Evolutionary conservation across 305 asterid genomes (phyloP), one percentile per base, ranked within the genome.

Genomic region (Euphrasia arctica): DNA sequence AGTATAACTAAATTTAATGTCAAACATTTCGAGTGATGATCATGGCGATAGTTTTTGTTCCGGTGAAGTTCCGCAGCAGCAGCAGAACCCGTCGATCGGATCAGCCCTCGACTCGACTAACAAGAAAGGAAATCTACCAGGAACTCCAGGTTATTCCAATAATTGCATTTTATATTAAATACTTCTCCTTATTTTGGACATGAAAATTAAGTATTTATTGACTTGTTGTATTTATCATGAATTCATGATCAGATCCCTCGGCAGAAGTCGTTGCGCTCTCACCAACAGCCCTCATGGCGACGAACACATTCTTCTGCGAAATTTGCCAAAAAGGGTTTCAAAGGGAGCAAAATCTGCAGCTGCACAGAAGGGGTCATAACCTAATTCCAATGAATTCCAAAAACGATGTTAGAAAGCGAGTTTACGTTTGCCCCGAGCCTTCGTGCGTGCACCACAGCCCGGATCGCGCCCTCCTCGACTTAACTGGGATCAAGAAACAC

Each of bases 271-370:
- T 91, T 78, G 94, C 94, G 1, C 83, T 91, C 1, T 91, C 98
- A 1, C 98, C 98, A 0, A 88, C 84, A 77, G 83, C 96, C 0
- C 78, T 91, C 43, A 88, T 86, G 96, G 96, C 98, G 8, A 91
- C 96, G 12, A 91, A 91, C 79, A 74, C 96, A 49, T 91, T 91
- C 85, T 8, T 91, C 0, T 91, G 98, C 25, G 98, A 91, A 76
- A 86, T 91, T 64, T 91, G 98, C 82, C 88, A 88, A 81, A 91
- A 88, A 81, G 98, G 98, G 65, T 91, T 91, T 10, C 96, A 84
- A 68, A 74, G 98, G 13, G 98, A 88, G 83, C 98, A 91, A 72
- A 91, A 91, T 9, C 70, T 91, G 77, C 98, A 88, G 82, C 85
- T 91, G 0, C 98, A 91, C 72, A 75, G 94, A 41, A 79, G 97